Conservation (phyloP, 2,329 filamentous ascomycete species). For the Periconia sp. region DNA sequence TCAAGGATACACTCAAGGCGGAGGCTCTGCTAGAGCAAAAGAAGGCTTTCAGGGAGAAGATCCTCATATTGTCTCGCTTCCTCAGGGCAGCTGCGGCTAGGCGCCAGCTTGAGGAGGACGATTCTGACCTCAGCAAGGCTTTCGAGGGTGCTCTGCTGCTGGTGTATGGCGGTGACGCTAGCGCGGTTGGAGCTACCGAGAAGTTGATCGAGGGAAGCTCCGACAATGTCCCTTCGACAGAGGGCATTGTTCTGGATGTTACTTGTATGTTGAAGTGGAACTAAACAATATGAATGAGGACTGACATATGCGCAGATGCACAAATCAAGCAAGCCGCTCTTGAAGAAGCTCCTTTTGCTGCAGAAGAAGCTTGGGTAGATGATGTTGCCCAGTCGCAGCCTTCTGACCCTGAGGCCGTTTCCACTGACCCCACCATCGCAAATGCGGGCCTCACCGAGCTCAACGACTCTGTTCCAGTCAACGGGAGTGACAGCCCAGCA, state of each 20-base stretch:
- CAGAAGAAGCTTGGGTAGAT: conserved; percentile 54
- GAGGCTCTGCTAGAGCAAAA: conserved; percentile 54
- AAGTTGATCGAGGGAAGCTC: conserved; percentile 74
- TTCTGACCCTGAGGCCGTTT: conserved; percentile 36
- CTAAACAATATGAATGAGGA: not conserved
- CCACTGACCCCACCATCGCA: conserved; percentile 67
- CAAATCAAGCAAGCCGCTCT: conserved; percentile 58
- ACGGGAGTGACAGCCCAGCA: conserved; percentile 27
- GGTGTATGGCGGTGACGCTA: conserved; percentile 77
- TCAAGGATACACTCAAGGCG: conserved; percentile 57
- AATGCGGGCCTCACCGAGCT: conserved; percentile 71
- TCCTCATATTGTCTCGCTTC: conserved; percentile 77
- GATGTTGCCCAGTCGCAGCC: conserved; percentile 49
- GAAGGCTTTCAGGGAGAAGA: conserved; percentile 59
- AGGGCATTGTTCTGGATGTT: conserved; percentile 65
- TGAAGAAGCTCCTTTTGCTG: conserved; percentile 56
- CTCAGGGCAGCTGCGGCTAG: conserved; percentile 74
- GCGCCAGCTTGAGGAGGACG: conserved; percentile 70
- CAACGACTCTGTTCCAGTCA: conserved; percentile 43
- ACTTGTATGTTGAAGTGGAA: conserved; percentile 63
- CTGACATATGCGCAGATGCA: conserved; percentile 49
- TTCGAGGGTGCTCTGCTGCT: conserved; percentile 78
- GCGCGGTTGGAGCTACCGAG: conserved; percentile 72
- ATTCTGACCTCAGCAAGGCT: conserved; percentile 75
- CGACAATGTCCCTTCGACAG: conserved; percentile 66